phyloP scores from a whole-genome alignment of 495 filamentous ascomycete genomes.

The Sordaria brevicollis region DNA sequence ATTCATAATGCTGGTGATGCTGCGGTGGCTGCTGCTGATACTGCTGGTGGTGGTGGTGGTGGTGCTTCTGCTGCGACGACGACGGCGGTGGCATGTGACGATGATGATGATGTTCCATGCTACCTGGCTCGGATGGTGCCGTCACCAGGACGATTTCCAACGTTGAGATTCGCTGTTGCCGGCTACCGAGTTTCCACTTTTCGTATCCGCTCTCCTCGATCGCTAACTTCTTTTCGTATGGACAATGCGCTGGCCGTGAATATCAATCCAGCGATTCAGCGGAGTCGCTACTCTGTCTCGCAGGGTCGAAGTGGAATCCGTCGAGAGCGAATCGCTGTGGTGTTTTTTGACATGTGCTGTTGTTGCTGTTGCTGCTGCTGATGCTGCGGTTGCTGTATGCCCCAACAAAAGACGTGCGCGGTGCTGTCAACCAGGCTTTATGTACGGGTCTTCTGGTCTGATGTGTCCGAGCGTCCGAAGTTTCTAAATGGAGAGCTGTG shows the following conservation, averaged over 20 bases:
- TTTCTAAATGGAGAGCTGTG: not conserved
- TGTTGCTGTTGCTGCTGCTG: too few relatives aligned
- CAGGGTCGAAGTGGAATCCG: not conserved
- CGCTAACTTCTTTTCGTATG: not conserved
- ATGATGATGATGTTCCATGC: not conserved
- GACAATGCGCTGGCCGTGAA: not conserved
- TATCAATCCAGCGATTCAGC: not conserved
- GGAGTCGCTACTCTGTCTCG: not conserved
- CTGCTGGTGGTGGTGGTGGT: conserved; percentile 2
- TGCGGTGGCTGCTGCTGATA: not conserved
- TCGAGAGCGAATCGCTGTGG: not conserved
- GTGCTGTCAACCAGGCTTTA: not conserved
- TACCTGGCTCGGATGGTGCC: not conserved
- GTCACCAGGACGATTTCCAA: not conserved
- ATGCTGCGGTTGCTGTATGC: too few relatives aligned
- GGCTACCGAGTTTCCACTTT: not conserved
- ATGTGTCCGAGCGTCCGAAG: not conserved
- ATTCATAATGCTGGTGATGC: not conserved
- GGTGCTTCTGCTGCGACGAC: conserved; percentile 14
- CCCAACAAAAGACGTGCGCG: not conserved
- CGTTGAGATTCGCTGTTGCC: not conserved
- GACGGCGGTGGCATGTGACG: not conserved
- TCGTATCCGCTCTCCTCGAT: not conserved
- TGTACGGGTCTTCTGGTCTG: not conserved
- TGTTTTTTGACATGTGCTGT: not conserved